These are phyloP conservation scores for Porphyra umbilicalis DNA, from an alignment of 31 red algal species.

Conservation along the genomic window DNA sequence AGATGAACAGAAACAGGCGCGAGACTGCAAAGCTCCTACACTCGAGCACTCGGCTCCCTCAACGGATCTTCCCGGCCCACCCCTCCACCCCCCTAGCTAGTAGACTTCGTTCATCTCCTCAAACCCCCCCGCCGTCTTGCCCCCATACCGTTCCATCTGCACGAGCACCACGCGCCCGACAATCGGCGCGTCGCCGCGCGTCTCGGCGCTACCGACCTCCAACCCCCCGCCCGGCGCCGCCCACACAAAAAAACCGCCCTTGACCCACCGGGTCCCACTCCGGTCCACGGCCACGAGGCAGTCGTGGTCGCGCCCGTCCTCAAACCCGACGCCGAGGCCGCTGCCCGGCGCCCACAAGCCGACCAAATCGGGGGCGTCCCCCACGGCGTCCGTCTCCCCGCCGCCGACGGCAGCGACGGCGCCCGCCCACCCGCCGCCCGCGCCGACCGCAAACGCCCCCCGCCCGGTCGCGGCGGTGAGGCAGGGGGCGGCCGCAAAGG, in stretches of 20 bases:
- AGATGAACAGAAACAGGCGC: no score
- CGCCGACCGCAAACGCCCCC: neutral
- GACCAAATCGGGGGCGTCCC: neutral
- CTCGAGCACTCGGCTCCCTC: no score
- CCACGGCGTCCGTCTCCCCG: neutral
- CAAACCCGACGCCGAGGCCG: neutral
- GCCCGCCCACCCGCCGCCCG: neutral
- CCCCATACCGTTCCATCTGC: neutral
- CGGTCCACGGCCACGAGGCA: neutral
- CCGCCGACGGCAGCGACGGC: neutral
- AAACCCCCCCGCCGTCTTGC: neutral
- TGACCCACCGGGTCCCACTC: neutral
- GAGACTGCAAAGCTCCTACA: no score
- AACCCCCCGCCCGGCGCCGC: neutral
- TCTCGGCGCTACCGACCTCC: neutral
- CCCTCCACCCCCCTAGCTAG: neutral
- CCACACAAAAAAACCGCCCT: neutral
- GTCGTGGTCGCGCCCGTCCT: neutral
- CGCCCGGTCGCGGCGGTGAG: neutral
- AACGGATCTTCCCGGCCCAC: no score
- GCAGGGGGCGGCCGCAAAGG: neutral
- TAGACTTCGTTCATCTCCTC: neutral
- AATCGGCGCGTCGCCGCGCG: neutral
- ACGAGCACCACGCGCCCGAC: neutral
- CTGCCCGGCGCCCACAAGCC: neutral